Base-by-base conservation (phyloP, 2,329 filamentous ascomycete genomes). In the Alternaria infectoria region DNA sequence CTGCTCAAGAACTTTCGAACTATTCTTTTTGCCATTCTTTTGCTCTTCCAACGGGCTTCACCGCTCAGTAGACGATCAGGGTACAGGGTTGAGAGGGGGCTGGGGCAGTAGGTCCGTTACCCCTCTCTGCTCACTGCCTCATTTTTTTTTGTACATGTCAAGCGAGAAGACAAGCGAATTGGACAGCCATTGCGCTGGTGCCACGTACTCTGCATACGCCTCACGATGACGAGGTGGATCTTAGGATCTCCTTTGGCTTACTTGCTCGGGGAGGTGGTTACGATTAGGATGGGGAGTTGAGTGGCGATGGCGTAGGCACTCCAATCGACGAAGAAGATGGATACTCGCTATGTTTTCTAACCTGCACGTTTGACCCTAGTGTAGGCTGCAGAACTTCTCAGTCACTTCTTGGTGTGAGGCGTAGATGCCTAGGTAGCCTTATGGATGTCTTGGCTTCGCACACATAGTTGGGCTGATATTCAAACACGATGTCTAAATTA, bases 1-100 rank as follows among this genome's bases (percentile, higher is more conserved):
- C 43, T 45, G 47, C 59, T 58, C 54, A 65, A 64, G 58, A 58
- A 30, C 5, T 25, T 62, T 65, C 58, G 59, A 65, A 65, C 59
- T 10, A 61, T 19, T 62, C 12, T 62, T 65, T 67, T 67, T 65
- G 56, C 36, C 13, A n/a, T 13, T 44, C 15, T 17, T 15, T 25
- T 3, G 6, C 43, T 1, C 11, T 36, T 43, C 11, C 36, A 40
- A 40, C 36, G 36, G 15, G 36, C 36, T 40, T 40, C 36, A 40
- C 36, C 36, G 36, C 17, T 51, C 49, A 30, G 13, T 17, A 17
- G 49, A 44, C 25, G 19, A 52, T 26, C 30, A 26, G 17, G 19
- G 15, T 28, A 44, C 21, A 54, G 49, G 32, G 49, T 52, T 40
- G 36, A 40, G n/a, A 15, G 36, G 36, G 5, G 36, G 36, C n/a